phyloP scores from a whole-genome alignment of 495 filamentous ascomycete genomes.

The Massariosphaeria phaeospora region DNA sequence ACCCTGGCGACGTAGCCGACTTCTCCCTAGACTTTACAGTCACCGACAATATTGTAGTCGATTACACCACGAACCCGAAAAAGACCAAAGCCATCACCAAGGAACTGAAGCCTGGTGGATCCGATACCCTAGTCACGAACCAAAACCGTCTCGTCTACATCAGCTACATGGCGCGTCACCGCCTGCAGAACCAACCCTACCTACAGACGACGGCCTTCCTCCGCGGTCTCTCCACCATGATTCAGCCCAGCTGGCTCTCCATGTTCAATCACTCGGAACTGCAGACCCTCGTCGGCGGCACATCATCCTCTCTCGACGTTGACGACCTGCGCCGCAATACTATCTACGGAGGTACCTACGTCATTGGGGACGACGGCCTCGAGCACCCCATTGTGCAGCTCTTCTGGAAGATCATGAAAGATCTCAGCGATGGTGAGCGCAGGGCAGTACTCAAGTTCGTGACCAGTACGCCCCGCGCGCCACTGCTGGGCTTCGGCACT shows the following conservation, averaged over 20 bases:
- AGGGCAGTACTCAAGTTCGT: slow-evolving; percentile 92
- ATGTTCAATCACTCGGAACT: slow-evolving; percentile 98
- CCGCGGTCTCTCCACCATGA: slow-evolving; percentile 76
- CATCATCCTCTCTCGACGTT: slow-evolving; percentile 77
- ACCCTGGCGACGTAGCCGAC: slow-evolving; percentile 71
- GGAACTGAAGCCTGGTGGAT: slow-evolving; percentile 70
- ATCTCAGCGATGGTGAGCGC: slow-evolving; percentile 66
- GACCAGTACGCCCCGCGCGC: slow-evolving; percentile 87
- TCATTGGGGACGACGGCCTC: slow-evolving; percentile 74
- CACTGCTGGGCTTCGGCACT: slow-evolving; percentile 81
- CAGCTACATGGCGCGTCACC: slow-evolving; percentile 79
- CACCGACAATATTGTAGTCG: slow-evolving; percentile 64
- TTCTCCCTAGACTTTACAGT: slow-evolving; percentile 88
- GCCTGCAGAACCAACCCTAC: slow-evolving; percentile 70
- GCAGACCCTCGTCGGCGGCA: slow-evolving; percentile 86
- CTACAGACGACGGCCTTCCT: slow-evolving; percentile 83
- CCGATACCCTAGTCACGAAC: slow-evolving; percentile 78
- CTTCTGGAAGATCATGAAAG: slow-evolving; percentile 89
- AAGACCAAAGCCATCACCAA: slow-evolving; percentile 55
- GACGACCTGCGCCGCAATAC: slow-evolving; percentile 84
- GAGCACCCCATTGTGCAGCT: slow-evolving; percentile 80
- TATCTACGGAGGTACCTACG: slow-evolving; percentile 79
- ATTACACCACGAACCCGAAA: slow-evolving; percentile 41
- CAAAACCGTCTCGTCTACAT: slow-evolving; percentile 92
- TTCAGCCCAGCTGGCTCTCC: slow-evolving; percentile 84